A percentile compares a stretch with the other conserved stretches of the same genome.
These are phyloP conservation scores for Hypocreales sp. DNA, from an alignment of 2,329 filamentous ascomycete genomes.

Conservation along the genomic window DNA sequence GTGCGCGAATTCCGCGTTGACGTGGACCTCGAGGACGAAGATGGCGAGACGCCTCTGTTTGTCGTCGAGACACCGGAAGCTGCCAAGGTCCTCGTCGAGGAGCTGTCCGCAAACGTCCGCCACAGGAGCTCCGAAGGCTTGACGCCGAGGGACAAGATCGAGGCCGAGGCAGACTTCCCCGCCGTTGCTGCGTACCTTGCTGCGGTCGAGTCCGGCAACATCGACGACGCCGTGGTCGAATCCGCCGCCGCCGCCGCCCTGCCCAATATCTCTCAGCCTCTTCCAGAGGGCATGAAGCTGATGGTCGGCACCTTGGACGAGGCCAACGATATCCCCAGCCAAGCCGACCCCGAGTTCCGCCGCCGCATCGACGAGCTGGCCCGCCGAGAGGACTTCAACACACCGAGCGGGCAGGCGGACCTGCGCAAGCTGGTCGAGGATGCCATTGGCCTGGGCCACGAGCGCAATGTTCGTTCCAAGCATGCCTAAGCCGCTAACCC, in stretches of 20 bases:
- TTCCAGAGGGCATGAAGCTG: slow-evolving; percentile 64
- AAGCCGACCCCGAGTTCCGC: slow-evolving; percentile 69
- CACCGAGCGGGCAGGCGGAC: slow-evolving; percentile 63
- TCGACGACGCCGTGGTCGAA: slow-evolving; percentile 12
- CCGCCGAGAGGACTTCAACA: slow-evolving; percentile 67
- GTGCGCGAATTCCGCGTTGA: slow-evolving; percentile 63
- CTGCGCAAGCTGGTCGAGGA: slow-evolving; percentile 68
- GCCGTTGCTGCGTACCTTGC: slow-evolving; percentile 58
- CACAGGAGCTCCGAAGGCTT: slow-evolving; percentile 58
- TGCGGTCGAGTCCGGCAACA: slow-evolving; percentile 12
- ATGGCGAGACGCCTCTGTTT: slow-evolving; percentile 88
- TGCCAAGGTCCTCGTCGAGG: slow-evolving; percentile 67
- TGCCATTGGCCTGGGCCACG: slow-evolving; percentile 50
- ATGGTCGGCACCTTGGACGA: slow-evolving; percentile 62
- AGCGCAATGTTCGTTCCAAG: slow-evolving; percentile 48
- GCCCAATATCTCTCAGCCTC: slow-evolving; percentile 27
- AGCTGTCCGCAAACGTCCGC: slow-evolving; percentile 54
- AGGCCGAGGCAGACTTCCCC: slow-evolving; percentile 62
- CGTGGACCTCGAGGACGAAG: slow-evolving; percentile 73
- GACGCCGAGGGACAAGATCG: slow-evolving; percentile 70
- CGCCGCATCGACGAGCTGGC: slow-evolving; percentile 82
- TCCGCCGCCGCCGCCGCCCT: slow-evolving; percentile 11
- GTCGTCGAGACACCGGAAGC: slow-evolving; percentile 72
- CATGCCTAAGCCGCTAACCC: slow-evolving; percentile 32
- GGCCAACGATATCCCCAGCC: slow-evolving; percentile 39